Conservation (phyloP, 495 filamentous ascomycete genomes). For the Daldinia concentrica region DNA sequence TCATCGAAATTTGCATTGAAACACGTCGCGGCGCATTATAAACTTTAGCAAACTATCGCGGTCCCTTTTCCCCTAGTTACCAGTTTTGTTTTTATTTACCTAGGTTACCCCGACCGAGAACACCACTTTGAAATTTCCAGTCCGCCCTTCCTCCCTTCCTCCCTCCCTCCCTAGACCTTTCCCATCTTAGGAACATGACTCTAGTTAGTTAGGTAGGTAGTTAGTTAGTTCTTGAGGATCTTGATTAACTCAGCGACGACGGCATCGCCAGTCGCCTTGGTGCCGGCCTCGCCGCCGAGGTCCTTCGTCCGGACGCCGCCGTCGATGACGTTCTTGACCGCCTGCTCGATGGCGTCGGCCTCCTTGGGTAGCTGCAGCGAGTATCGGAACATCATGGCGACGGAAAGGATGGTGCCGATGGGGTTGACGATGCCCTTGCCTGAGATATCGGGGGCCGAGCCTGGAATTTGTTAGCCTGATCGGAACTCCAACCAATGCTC, state of each 20-base stretch:
- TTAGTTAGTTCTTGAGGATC: slow-evolving; percentile 54
- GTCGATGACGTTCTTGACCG: slow-evolving; percentile 81
- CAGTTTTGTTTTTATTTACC: slow-evolving; percentile 4
- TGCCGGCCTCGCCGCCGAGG: slow-evolving; percentile 76
- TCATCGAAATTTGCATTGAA: slow-evolving; percentile 2
- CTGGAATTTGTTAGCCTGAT: slow-evolving; percentile 35
- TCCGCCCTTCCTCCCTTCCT: neutral
- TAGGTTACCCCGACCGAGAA: slow-evolving; percentile 1
- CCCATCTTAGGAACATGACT: too few relatives aligned
- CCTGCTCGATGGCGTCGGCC: slow-evolving; percentile 78
- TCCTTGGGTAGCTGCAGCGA: slow-evolving; percentile 79
- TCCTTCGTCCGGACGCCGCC: slow-evolving; percentile 78
- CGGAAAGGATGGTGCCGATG: slow-evolving; percentile 82
- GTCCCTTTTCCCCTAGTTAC: neutral
- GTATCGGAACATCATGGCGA: slow-evolving; percentile 93
- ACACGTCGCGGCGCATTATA: neutral
- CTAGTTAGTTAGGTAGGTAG: neutral
- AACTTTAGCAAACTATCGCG: neutral
- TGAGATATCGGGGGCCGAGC: slow-evolving; percentile 79
- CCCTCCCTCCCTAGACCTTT: neutral
- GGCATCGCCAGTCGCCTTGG: slow-evolving; percentile 83
- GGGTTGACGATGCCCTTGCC: slow-evolving; percentile 91
- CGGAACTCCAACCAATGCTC: neutral
- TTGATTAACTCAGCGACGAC: slow-evolving; percentile 73
- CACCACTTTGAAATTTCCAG: neutral